Evolutionary conservation across 306 rosid genomes (phyloP), one percentile per base, ranked within the genome.

Genomic region (Corylus avellana): DNA sequence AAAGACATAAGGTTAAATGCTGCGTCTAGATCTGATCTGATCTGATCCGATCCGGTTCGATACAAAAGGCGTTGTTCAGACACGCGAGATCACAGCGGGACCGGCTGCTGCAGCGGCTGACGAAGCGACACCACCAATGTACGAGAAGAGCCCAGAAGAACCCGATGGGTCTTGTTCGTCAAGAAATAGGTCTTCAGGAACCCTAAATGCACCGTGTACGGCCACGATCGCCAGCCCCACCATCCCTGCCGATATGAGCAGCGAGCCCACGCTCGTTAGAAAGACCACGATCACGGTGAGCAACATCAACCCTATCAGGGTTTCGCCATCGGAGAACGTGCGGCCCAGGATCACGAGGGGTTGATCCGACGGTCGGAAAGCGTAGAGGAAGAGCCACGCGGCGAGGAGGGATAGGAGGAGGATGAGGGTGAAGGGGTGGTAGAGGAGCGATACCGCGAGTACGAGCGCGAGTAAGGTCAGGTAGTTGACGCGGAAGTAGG

Each of bases 401-500:
- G 78, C 85, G 78, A 76, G 25, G 42, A 86, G 82, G 53, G 70
- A 32, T 3, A 75, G 22, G 1, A 86, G 70, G 35, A 83, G 64
- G 72, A 89, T 50, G 9, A 89, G 78, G 1, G 87, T 76, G 68
- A 81, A 64, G 51, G 90, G 89, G 49, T 86, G 85, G 46, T 85
- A 84, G 57, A 86, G 48, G 67, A 86, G 84, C n/a, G 80, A 84
- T 18, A 47, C 49, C 50, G 85, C 83, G 27, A 89, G 79, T 3
- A 81, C 81, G 2, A 20, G 2, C 1, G 80, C 86, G 47, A 85
- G 67, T 16, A 89, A 48, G 61, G 81, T 78, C 5, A 86, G 67
- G 71, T 89, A 89, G 85, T 86, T 89, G 68, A 83, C 72, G 57
- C 85, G 80, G 77, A 86, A 86, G 80, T 85, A 81, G 77, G 81